These are phyloP conservation scores for Thamnidium elegans DNA, from an alignment of 192 early-diverging fungal genomes.

Conservation along the genomic window DNA sequence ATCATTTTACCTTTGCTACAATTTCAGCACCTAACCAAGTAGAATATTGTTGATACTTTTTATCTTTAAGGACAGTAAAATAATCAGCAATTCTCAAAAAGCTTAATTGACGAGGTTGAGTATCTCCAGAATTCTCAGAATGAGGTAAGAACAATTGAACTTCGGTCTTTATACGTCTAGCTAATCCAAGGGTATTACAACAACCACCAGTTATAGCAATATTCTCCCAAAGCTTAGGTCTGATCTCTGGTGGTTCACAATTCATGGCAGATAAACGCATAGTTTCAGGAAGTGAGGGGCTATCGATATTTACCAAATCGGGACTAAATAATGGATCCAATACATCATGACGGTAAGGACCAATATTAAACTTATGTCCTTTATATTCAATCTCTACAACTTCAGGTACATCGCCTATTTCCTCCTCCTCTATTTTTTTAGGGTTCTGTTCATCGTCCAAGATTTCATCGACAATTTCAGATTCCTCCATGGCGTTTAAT, in stretches of 20 bases:
- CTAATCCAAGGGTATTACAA: conserved; percentile 49
- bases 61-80: conserved; percentile 73
- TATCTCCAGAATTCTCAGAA: conserved; percentile 83
- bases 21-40: conserved; percentile 84
- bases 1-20: conserved; percentile 71
- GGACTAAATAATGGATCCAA: conserved; percentile 77
- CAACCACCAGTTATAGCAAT: conserved; percentile 84
- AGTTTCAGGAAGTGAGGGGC: conserved; percentile 53
- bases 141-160: conserved; percentile 59
- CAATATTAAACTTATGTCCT: conserved; percentile 61
- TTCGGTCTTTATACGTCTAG: conserved; percentile 68
- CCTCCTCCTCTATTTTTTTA: conserved; percentile 32
- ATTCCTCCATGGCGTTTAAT: neutral
- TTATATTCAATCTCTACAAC: conserved; percentile 53
- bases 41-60: conserved; percentile 55
- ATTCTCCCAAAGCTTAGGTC: conserved; percentile 80
- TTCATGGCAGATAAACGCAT: conserved; percentile 61
- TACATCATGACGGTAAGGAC: conserved; percentile 54
- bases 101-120: conserved; percentile 79
- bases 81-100: conserved; percentile 85
- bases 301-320: conserved; percentile 37
- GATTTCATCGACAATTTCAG: conserved; percentile 21
- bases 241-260: conserved; percentile 68
- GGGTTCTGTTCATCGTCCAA: conserved; percentile 20
- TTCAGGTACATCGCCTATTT: conserved; percentile 24